Conservation (phyloP, 306 rosid species). For the Begonia peltatifolia region DNA sequence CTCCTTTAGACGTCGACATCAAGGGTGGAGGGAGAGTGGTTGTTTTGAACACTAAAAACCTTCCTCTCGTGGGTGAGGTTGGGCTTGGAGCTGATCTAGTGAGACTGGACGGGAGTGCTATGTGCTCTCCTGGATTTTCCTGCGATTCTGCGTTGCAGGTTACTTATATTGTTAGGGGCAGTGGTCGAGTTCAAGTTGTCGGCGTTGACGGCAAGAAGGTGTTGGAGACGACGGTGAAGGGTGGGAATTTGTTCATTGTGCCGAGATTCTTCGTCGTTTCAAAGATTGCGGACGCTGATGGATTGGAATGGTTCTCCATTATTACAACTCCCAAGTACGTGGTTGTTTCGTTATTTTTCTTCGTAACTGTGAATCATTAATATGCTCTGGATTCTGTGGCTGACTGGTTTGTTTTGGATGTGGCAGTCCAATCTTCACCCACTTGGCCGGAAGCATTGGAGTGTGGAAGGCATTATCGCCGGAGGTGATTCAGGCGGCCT, state of each 20-base stretch:
- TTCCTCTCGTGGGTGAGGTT: constrained; percentile 70
- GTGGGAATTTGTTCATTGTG: constrained; percentile 60
- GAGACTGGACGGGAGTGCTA: constrained; percentile 56
- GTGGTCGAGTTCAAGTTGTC: constrained; percentile 64
- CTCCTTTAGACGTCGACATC: constrained; percentile 60
- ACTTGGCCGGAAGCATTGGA: constrained; percentile 70
- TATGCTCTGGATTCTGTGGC: too few species aligned
- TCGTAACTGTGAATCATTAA: not conserved
- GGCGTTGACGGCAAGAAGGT: constrained; percentile 59
- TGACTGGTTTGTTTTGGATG: not conserved
- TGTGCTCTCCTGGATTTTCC: constrained; percentile 75
- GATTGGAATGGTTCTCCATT: constrained; percentile 87
- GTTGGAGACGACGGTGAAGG: constrained; percentile 50
- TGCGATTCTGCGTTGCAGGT: constrained; percentile 76
- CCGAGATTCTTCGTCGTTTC: constrained; percentile 83
- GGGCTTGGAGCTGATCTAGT: constrained; percentile 75
- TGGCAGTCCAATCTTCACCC: constrained; percentile 72
- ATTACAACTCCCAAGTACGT: constrained; percentile 63
- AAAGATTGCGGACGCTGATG: constrained; percentile 62
- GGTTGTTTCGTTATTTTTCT: not conserved
- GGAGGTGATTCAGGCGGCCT: constrained; percentile 52
- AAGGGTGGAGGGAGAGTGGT: constrained; percentile 67
- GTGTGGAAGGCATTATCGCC: constrained; percentile 77
- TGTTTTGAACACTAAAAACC: constrained; percentile 64
- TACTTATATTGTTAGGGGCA: constrained; percentile 60